A percentile compares a stretch with the other conserved stretches of the same genome.
Conservation (phyloP, 176 grass and related monocot species). For the Guadua angustifolia region DNA sequence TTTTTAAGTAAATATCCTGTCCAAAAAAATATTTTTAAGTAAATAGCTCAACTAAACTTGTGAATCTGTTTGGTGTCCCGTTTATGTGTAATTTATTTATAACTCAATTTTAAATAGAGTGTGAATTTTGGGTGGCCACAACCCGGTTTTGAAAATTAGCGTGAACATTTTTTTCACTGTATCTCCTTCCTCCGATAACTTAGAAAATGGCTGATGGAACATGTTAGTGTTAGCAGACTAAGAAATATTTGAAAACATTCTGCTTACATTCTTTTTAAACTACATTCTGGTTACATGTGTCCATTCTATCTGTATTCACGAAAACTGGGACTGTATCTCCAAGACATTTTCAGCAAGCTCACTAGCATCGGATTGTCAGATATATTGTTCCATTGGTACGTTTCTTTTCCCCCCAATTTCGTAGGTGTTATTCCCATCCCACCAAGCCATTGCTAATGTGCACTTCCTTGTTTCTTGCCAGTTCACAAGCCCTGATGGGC, state of each 20-base stretch:
- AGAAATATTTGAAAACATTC: constrained; percentile 10
- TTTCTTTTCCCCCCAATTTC: no score
- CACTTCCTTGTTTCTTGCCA: constrained; percentile 37
- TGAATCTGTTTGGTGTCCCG: neutral
- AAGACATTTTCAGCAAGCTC: constrained; percentile 44
- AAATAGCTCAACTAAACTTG: neutral
- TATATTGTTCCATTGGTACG: no score
- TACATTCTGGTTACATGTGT: no score
- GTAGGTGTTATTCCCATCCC: neutral
- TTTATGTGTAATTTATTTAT: neutral
- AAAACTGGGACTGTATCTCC: constrained; percentile 19
- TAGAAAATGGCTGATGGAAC: neutral
- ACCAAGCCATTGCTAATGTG: constrained; percentile 24
- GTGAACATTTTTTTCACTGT: neutral
- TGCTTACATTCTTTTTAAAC: neutral
- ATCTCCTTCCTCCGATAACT: neutral
- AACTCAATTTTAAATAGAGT: neutral
- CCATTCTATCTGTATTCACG: no score
- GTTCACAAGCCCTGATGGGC: constrained; percentile 52
- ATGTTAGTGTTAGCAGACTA: neutral
- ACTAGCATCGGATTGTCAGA: no score
- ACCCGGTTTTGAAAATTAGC: neutral
- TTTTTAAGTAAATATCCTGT: neutral
- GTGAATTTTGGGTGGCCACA: neutral
- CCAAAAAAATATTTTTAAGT: neutral